Evolutionary conservation across 2,329 filamentous ascomycete species (phyloP), one percentile per base, ranked within the genome.

Genomic region (Aspergillus neotritici): DNA sequence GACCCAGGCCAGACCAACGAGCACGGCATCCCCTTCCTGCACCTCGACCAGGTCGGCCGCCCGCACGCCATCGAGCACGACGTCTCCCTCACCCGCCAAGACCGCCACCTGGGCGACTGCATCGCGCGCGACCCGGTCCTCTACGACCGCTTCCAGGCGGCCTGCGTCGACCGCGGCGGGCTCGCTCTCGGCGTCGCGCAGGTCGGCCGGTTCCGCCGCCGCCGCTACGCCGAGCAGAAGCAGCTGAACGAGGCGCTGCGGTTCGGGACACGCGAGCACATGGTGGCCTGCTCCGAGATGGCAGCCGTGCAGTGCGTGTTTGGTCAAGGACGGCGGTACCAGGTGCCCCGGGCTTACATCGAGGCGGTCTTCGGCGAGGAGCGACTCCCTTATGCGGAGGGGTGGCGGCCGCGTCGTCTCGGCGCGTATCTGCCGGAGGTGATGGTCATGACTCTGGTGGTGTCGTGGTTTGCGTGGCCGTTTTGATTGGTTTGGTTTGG

Each of bases 11-110:
- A 52, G 25, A 16, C 44, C 15, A 52, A 48, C 25, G 31, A 34
- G 6, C 31, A 40, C 11, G 45, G 45, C 3, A 25, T 42, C 1
- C 41, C 45, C 2, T 40, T 50, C 6, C 40, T 53, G 1, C 43
- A 47, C 33, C 48, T 53, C 14, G 42, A 53, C 28, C 46, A 49
- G 35, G 37, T 53, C 15, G 48, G 50, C 9, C 46, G 50, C 2
- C 43, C 46, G 5, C 44, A 51, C 21, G 43, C 46, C 29, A 40
- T 46, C 15, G 50, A 53, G 28, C 50, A 53, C 40, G 50, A 53
- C 17, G 41, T 51, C 8, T 53, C 48, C 1, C 14, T 53, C 11
- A 51, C 46, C 3, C 48, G 50, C 2, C 44, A 51, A 25, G 50
- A 51, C 42, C 50, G 50, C 21, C 46, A 34, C 2, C 14, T 51